A percentile compares a stretch with the other conserved stretches of the same genome.
Conservation (phyloP, 140 eudicot species). For the Cichorium intybus region DNA sequence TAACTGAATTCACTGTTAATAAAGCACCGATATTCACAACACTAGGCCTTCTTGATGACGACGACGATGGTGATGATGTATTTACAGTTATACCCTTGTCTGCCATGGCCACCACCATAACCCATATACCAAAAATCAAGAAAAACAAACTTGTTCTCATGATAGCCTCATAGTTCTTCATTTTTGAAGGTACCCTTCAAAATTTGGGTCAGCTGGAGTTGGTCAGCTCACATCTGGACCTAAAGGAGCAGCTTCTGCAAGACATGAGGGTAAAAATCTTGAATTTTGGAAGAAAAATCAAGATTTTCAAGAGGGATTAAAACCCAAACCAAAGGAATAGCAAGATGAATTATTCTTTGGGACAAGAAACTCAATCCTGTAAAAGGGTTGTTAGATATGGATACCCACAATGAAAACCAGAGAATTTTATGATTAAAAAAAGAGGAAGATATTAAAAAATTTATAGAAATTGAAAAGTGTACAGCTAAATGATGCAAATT, state of each 20-base stretch:
- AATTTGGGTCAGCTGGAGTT: constrained; percentile 19
- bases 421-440: neutral
- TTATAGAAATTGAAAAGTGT: neutral
- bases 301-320: constrained; percentile 20
- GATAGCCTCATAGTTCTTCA: constrained; percentile 11
- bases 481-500: constrained; percentile 18
- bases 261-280: constrained; percentile 14
- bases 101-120: constrained; percentile 32
- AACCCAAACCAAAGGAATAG: neutral
- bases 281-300: constrained; percentile 15
- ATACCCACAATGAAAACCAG: constrained; percentile 38
- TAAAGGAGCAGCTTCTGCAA: neutral
- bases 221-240: constrained; percentile 11
- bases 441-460: neutral
- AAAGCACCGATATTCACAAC: constrained; percentile 77
- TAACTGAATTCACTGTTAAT: constrained; percentile 71
- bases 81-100: constrained; percentile 32
- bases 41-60: constrained; percentile 33
- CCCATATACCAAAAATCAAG: constrained; percentile 32
- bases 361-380: neutral
- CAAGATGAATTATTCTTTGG: neutral
- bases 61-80: constrained; percentile 20
- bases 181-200: constrained; percentile 27
- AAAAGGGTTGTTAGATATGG: constrained; percentile 30
- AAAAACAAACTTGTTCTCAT: constrained; percentile 22